Conservation (phyloP, 1,284 basidiomycete species). For the Tylopilus orsonianus region DNA sequence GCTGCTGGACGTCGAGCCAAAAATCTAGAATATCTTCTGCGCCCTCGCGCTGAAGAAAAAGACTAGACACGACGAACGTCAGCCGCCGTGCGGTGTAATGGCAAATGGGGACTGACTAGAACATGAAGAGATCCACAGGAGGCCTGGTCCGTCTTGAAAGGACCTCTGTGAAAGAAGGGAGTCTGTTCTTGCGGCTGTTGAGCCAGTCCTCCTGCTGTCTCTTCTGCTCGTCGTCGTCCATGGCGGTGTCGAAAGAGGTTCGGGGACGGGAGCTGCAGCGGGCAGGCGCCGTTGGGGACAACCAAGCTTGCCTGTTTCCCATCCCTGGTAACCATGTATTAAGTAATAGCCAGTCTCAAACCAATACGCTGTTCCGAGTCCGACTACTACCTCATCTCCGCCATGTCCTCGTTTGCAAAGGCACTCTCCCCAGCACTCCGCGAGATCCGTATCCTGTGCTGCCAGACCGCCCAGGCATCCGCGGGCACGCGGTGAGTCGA, state of each 20-base stretch:
- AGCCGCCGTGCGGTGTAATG: neutral
- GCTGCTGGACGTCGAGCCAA: slow-evolving; percentile 98
- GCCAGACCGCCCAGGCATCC: slow-evolving; percentile 77
- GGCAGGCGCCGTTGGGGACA: slow-evolving; percentile 16
- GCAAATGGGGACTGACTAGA: slow-evolving; percentile 64
- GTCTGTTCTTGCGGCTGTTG: slow-evolving; percentile 62
- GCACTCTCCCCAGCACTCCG: slow-evolving; percentile 80
- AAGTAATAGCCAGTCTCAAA: slow-evolving; percentile 21
- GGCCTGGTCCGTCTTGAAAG: slow-evolving; percentile 85
- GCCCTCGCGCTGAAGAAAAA: slow-evolving; percentile 91
- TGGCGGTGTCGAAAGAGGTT: slow-evolving; percentile 23
- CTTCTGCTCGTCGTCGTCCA: slow-evolving; percentile 62
- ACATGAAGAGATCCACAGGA: slow-evolving; percentile 97
- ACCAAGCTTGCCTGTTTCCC: slow-evolving; percentile 16
- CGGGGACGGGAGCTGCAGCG: slow-evolving; percentile 15
- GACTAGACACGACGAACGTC: slow-evolving; percentile 39
- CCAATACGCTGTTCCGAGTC: neutral
- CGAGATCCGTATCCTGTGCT: slow-evolving; percentile 86
- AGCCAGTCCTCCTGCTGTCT: slow-evolving; percentile 67
- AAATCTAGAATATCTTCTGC: slow-evolving; percentile 97
- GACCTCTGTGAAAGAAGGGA: slow-evolving; percentile 83
- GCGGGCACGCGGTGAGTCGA: slow-evolving; percentile 75
- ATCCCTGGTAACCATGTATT: slow-evolving; percentile 19
- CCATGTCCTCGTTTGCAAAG: slow-evolving; percentile 65
- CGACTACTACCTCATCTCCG: slow-evolving; percentile 29